Evolutionary conservation across 768 basidiomycete genomes (phyloP).

Genomic region (Filobasidium floriforme): DNA sequence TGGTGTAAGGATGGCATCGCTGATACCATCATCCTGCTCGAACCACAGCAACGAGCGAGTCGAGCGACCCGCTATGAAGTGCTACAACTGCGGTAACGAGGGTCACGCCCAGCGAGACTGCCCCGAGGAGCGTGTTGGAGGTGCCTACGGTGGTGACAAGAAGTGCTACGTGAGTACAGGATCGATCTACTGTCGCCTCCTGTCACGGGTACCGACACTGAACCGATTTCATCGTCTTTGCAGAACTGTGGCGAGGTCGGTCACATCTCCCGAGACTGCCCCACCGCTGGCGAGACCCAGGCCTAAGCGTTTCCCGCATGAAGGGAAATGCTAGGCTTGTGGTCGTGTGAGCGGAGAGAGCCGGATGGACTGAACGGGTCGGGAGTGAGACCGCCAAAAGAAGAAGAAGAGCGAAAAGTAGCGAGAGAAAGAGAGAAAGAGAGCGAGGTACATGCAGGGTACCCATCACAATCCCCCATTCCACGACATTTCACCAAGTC

Average conservation of each 20-base stretch:
- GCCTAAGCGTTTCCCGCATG: not conserved
- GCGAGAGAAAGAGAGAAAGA: too few species aligned
- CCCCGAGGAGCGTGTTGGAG: conserved; percentile 28
- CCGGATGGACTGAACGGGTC: too few species aligned
- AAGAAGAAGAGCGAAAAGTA: too few species aligned
- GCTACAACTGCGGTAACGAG: conserved; percentile 32
- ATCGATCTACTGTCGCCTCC: not conserved
- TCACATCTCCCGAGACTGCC: conserved; percentile 46
- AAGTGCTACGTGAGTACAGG: conserved; percentile 44
- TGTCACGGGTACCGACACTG: not conserved
- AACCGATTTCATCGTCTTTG: not conserved
- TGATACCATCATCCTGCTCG: too few species aligned
- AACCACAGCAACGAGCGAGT: conserved; percentile 21
- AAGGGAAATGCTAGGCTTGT: too few species aligned
- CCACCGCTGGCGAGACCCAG: conserved; percentile 21
- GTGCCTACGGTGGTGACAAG: conserved; percentile 33
- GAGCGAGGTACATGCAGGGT: too few species aligned
- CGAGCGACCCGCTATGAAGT: conserved; percentile 26
- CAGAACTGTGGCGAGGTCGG: conserved; percentile 46
- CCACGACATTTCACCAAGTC: too few species aligned
- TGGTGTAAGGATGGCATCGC: not conserved
- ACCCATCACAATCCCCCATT: too few species aligned
- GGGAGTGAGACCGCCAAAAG: too few species aligned
- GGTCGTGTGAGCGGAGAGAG: too few species aligned
- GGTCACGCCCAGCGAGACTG: conserved; percentile 35